phyloP scores from a whole-genome alignment of 1,284 basidiomycete genomes.

The Microbotryum violaceum region DNA sequence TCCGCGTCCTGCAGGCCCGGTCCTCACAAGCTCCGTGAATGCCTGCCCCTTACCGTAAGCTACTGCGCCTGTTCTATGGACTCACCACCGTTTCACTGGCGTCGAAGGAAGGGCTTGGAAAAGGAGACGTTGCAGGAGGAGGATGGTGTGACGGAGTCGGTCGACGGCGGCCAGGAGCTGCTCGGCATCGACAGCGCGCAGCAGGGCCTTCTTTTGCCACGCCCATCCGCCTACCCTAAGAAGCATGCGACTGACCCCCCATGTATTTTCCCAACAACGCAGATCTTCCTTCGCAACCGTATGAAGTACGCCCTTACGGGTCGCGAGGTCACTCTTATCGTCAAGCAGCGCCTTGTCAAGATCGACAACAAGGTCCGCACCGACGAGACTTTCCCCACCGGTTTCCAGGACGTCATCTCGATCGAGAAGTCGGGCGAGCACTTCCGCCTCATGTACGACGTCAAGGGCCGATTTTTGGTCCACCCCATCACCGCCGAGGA shows the following conservation, averaged over 20 bases:
- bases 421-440: slow-evolving; percentile 99
- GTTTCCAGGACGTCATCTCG: slow-evolving; percentile 96
- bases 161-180: neutral
- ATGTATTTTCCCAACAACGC: slow-evolving; percentile 50
- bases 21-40: slow-evolving; percentile 98
- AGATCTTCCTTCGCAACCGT: slow-evolving; percentile 96
- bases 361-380: slow-evolving; percentile 99
- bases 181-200: neutral
- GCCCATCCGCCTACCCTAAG: neutral
- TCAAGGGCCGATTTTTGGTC: slow-evolving; percentile 99
- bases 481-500: slow-evolving; percentile 99
- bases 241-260: neutral
- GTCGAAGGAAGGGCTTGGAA: neutral
- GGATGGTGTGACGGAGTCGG: neutral
- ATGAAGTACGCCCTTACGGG: slow-evolving; percentile 98
- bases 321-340: slow-evolving; percentile 90
- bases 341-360: slow-evolving; percentile 95
- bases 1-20: slow-evolving; percentile 93
- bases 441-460: slow-evolving; percentile 98
- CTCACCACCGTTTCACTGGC: neutral
- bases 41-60: slow-evolving; percentile 52
- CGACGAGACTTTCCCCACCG: slow-evolving; percentile 91
- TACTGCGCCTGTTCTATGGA: neutral
- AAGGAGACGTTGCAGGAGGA: no score
- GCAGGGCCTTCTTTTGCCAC: no score